These are phyloP conservation scores for Yamadazyma pseudoaaseri DNA, from an alignment of 1,139 yeast genomes.

Conservation along the genomic window DNA sequence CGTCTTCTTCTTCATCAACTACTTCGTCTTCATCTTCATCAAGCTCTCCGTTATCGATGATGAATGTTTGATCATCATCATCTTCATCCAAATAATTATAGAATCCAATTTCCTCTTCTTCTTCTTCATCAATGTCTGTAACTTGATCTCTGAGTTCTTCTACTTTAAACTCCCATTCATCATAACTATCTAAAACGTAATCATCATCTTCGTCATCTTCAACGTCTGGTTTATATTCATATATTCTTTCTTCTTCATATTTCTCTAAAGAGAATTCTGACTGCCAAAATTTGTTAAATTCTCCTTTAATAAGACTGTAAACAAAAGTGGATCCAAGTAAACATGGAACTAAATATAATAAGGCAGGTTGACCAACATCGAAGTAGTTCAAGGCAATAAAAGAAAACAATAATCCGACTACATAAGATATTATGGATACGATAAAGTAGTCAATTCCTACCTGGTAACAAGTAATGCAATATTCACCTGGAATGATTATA, in stretches of 20 bases:
- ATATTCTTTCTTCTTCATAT: slow-evolving; percentile 11
- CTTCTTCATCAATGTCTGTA: slow-evolving; percentile 17
- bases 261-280: slow-evolving; percentile 11
- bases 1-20: slow-evolving; percentile 11
- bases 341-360: slow-evolving; percentile 60
- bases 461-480: slow-evolving; percentile 48
- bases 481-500: slow-evolving; percentile 55
- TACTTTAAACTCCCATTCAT: slow-evolving; percentile 16
- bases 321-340: slow-evolving; percentile 32
- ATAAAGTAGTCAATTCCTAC: slow-evolving; percentile 49
- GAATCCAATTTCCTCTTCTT: slow-evolving; percentile 7
- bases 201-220: slow-evolving; percentile 18
- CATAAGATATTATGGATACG: slow-evolving; percentile 42
- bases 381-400: slow-evolving; percentile 35
- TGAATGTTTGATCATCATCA: slow-evolving; percentile 20
- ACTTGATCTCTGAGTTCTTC: slow-evolving; percentile 14
- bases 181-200: slow-evolving; percentile 18
- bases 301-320: slow-evolving; percentile 36
- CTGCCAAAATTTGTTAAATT: slow-evolving; percentile 39
- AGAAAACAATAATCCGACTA: slow-evolving; percentile 44
- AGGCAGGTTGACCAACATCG: slow-evolving; percentile 63
- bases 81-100: slow-evolving; percentile 15
- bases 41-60: slow-evolving; percentile 14
- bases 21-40: slow-evolving; percentile 16
- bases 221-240: slow-evolving; percentile 10